These are phyloP conservation scores for Phoma sp. DNA, from an alignment of 2,329 filamentous ascomycete species.

Conservation along the genomic window DNA sequence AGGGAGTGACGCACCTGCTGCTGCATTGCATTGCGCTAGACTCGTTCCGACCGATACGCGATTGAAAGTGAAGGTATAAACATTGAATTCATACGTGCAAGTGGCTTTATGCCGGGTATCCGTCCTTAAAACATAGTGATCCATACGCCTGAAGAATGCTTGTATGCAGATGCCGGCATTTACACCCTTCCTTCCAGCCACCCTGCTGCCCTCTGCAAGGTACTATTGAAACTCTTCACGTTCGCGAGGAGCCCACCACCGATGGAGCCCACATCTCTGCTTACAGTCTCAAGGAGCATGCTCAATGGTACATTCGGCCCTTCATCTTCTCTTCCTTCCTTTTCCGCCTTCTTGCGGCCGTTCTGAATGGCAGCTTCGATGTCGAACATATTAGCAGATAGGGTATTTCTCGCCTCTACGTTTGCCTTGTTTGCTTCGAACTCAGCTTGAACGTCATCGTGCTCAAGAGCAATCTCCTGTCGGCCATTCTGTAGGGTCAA, in stretches of 20 bases:
- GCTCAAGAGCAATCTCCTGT: constrained; percentile 58
- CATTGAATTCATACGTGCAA: background rate
- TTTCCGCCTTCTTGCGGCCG: constrained; percentile 41
- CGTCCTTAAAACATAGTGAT: constrained; percentile 2
- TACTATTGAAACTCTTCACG: constrained; percentile 43
- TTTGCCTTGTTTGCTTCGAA: constrained; percentile 38
- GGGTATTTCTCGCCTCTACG: constrained; percentile 33
- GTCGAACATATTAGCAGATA: constrained; percentile 44
- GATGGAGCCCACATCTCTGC: constrained; percentile 35
- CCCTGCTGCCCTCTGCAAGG: constrained; percentile 43
- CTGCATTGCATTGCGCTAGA: constrained; percentile 7
- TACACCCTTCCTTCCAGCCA: constrained; percentile 46
- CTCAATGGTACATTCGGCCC: constrained; percentile 42
- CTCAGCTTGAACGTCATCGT: constrained; percentile 55
- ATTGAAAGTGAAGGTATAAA: constrained; percentile 4
- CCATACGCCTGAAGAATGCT: constrained; percentile 5
- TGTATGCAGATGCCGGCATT: constrained; percentile 1
- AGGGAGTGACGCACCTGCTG: constrained; percentile 14
- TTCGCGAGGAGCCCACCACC: constrained; percentile 43
- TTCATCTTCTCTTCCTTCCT: constrained; percentile 41
- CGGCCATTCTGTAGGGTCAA: constrained; percentile 57
- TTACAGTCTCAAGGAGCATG: constrained; percentile 41
- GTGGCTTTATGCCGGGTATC: constrained; percentile 17
- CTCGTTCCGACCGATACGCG: constrained; percentile 2
- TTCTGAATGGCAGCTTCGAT: constrained; percentile 48